phyloP scores from a whole-genome alignment of 345 rosid species.

The Murraya koenigii region DNA sequence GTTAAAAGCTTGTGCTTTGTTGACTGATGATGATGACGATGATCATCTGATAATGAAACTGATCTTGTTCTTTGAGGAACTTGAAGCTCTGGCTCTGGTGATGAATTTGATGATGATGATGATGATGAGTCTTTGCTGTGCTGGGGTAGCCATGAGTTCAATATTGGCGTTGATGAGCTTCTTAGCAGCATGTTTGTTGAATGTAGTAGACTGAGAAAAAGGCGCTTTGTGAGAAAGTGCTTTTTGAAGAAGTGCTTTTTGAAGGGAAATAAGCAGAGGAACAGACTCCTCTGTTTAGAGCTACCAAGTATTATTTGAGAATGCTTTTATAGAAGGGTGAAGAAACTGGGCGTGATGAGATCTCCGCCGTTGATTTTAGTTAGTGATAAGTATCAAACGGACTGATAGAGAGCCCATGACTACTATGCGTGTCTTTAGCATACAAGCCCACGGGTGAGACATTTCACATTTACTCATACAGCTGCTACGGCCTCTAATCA shows the following conservation, averaged over 20 bases:
- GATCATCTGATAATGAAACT: slow-evolving; percentile 34
- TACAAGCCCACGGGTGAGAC: not conserved
- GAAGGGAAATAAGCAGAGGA: not conserved
- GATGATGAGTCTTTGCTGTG: slow-evolving; percentile 34
- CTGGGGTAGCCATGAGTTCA: slow-evolving; percentile 50
- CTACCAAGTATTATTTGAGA: not conserved
- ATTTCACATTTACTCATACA: slow-evolving; percentile 12
- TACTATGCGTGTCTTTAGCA: not conserved
- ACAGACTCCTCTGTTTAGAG: not conserved
- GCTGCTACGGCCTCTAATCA: slow-evolving; percentile 7
- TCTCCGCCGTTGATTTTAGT: not conserved
- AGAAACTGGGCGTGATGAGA: not conserved
- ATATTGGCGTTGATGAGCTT: slow-evolving; percentile 53
- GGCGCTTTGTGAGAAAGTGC: slow-evolving; percentile 6
- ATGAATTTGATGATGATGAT: not conserved
- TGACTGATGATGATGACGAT: slow-evolving; percentile 22
- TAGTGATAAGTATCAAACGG: not conserved
- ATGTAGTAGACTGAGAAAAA: not conserved
- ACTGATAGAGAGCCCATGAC: not conserved
- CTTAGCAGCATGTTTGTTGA: slow-evolving; percentile 39
- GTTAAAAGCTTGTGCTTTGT: slow-evolving; percentile 21
- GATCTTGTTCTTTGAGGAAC: slow-evolving; percentile 33
- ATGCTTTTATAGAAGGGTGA: not conserved
- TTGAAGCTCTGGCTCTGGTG: slow-evolving; percentile 47
- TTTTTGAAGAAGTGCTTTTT: not conserved